Conservation (phyloP, 257 asterid species). For the Sherardia arvensis region DNA sequence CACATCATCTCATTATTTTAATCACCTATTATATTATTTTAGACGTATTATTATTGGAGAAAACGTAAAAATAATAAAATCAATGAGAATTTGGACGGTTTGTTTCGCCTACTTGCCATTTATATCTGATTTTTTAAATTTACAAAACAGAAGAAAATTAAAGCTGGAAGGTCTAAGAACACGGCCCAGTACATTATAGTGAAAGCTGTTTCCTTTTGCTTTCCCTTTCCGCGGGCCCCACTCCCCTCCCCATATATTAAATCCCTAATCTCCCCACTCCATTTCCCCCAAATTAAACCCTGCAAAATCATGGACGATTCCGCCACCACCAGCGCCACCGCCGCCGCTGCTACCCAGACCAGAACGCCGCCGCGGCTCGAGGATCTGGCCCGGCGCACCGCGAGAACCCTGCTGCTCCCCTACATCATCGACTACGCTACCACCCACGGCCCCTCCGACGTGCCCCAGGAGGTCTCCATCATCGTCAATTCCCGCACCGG, state of each 20-base stretch:
- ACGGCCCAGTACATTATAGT: neutral
- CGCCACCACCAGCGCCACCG: neutral
- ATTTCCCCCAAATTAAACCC: neutral
- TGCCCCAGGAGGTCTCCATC: slow-evolving; percentile 29
- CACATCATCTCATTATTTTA: too few species aligned
- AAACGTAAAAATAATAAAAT: too few species aligned
- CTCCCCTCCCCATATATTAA: neutral
- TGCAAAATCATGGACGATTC: neutral
- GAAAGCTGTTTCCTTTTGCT: neutral
- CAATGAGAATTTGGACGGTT: neutral
- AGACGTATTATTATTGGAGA: too few species aligned
- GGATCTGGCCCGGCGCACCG: slow-evolving; percentile 32
- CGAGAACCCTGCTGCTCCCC: slow-evolving; percentile 41
- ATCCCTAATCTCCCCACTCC: neutral
- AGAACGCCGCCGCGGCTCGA: slow-evolving; percentile 42
- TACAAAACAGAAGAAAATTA: too few species aligned
- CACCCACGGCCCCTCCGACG: slow-evolving; percentile 15
- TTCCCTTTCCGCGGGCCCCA: neutral
- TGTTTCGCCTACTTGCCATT: neutral
- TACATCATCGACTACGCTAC: slow-evolving; percentile 27
- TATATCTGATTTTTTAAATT: too few species aligned
- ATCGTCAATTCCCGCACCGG: slow-evolving; percentile 33
- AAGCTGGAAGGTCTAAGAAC: neutral
- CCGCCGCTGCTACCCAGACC: neutral
- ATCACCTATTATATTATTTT: too few species aligned